Base-by-base conservation (phyloP, 371 early-diverging fungal genomes). In the Mucor lusitanicus region DNA sequence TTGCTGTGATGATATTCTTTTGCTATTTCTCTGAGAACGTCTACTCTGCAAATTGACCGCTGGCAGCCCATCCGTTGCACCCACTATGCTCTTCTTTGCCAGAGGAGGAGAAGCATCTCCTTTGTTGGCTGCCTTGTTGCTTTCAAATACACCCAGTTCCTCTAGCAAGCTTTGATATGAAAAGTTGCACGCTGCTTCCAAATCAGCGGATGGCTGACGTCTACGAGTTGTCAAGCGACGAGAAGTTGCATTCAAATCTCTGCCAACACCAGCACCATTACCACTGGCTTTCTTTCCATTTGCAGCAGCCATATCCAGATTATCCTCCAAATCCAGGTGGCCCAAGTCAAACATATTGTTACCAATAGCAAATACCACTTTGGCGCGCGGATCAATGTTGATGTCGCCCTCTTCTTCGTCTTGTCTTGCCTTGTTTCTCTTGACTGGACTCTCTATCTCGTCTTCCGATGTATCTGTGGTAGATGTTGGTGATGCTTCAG, bases 271-370 rank as follows among this genome's bases (percentile, higher is more conserved):
- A 30, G 5, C 5, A 35, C 17, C 30, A 30, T 6, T 6, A 30
- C 17, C 5, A 35, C 17, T 17, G 17, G 33, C 3, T 11, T 33
- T 28, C 32, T 56, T 56, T 28, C 19, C 33, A 7, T 30, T 25
- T 15, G 56, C 17, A 11, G 8, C 33, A 9, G 56, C 32, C 19
- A 17, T 4, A 27, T 53, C 46, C 21, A 46, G 3, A 8, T 46
- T 21, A 15, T 61, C 61, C 1, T 54, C 63, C 17, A 25, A 15
- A 21, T 71, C 73, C 3, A 78, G 67, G 6, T 76, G 69, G 27
- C 83, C 84, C 1, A 88, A 70, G 21, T 85, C 76, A 64, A 88
- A 88, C 50, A 85, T 68, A 44, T 86, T 88, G 37, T 68, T 75
- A 1, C 88, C 88, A 32, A 88, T 71, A 7, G 82, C 67, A 59